These are phyloP conservation scores for Groenewaldozyma auringiensis DNA, from an alignment of 1,139 yeast genomes.

Conservation along the genomic window DNA sequence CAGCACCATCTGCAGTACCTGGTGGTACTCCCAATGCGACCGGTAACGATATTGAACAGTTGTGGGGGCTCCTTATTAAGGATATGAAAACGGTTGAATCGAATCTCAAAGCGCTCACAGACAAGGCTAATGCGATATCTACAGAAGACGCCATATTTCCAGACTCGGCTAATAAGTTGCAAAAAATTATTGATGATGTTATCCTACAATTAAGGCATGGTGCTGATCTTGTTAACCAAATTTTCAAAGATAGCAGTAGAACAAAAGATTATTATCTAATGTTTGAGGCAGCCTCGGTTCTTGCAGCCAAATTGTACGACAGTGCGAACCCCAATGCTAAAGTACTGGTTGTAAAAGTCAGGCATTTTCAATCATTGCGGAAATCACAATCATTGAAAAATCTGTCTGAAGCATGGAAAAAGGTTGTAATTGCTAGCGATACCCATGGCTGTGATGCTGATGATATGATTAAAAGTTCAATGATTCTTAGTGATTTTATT, in stretches of 20 bases:
- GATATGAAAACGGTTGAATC: neutral
- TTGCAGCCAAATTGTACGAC: neutral
- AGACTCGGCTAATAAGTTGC: neutral
- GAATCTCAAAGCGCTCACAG: neutral
- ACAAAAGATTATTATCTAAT: neutral
- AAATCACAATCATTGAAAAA: neutral
- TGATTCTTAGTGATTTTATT: neutral
- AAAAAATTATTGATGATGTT: neutral
- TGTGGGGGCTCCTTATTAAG: neutral
- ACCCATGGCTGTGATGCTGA: neutral
- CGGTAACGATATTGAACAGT: neutral
- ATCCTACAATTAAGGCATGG: neutral
- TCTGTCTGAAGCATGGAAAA: constrained; percentile 2
- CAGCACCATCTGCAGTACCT: neutral
- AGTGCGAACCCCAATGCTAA: neutral
- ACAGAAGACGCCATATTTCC: neutral
- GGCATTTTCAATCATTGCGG: neutral
- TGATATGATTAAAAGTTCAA: neutral
- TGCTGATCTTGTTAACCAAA: neutral
- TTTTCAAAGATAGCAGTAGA: neutral
- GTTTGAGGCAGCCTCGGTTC: neutral
- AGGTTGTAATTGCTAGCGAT: neutral
- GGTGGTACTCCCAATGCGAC: neutral
- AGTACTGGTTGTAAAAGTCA: neutral
- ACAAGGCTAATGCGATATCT: neutral